A percentile compares a stretch with the other conserved stretches of the same genome.
These are phyloP conservation scores for Entomortierella parvispora DNA, from an alignment of 192 early-diverging fungal genomes.

Conservation along the genomic window DNA sequence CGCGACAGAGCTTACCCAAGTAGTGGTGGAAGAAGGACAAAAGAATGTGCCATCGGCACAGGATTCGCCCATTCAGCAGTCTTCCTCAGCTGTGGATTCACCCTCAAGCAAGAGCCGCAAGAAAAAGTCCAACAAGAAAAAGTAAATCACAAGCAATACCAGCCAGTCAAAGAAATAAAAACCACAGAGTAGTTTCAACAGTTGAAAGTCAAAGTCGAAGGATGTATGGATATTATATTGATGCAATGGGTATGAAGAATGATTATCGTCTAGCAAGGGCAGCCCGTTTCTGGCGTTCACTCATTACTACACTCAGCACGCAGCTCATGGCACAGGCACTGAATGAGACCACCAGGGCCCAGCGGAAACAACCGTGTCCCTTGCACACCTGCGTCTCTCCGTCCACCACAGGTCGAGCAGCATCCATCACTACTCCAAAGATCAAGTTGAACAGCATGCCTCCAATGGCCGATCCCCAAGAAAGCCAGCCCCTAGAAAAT, in stretches of 20 bases:
- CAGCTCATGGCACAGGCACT: constrained; percentile 20
- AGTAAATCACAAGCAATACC: no score
- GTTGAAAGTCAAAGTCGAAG: no score
- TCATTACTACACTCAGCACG: constrained; percentile 8
- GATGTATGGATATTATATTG: no score
- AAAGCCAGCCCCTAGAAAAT: constrained; percentile 32
- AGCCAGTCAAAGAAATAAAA: no score
- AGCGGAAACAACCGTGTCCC: constrained; percentile 33
- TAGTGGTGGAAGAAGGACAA: constrained; percentile 9
- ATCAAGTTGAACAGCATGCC: constrained; percentile 45
- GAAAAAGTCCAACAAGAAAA: constrained; percentile 44
- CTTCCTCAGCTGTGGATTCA: neutral
- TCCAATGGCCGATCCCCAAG: constrained; percentile 44
- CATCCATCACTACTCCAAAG: constrained; percentile 45
- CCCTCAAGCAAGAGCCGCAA: constrained; percentile 17
- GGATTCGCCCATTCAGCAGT: neutral
- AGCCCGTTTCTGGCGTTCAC: constrained; percentile 9
- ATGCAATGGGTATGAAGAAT: no score
- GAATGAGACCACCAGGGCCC: constrained; percentile 30
- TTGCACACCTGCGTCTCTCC: constrained; percentile 14
- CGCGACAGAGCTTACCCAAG: constrained; percentile 12
- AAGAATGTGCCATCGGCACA: neutral
- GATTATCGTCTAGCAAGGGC: neutral
- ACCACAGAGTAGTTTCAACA: no score
- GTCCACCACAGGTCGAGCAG: constrained; percentile 12